Base-by-base conservation (phyloP, 805 yeast genomes). In the Metschnikowia kunwiensis region DNA sequence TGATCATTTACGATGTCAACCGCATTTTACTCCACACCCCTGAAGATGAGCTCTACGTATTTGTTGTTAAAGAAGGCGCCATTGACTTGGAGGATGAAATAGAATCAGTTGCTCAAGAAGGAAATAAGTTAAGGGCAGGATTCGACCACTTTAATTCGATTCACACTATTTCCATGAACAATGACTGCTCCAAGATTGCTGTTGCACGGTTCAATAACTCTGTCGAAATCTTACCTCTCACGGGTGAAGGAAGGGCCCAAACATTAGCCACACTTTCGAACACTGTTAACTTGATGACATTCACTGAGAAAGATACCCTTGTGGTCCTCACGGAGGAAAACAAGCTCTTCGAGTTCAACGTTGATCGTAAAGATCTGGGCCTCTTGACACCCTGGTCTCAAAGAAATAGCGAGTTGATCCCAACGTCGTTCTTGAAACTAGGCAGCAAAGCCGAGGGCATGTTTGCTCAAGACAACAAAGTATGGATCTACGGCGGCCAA, bases 401-500 rank as follows among this genome's bases (percentile, higher is more conserved):
- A 44, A 64, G 73, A 34, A 87, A 87, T 58, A 74, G 86, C 12
- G 93, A 84, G 34, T 70, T 75, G 38, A 60, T 88, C 46, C 97
- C 97, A 2, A 66, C 66, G 24, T 77, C 78, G 43, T 79, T 83
- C 43, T 54, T 70, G 12, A 43, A 39, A 29, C 64, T 75, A 35
- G 74, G 73, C 12, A 91, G 84, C 39, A 79, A 82, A 49, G 80
- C 94, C 37, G 71, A 76, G 41, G 96, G 95, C 17, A 58, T 85
- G 9, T 86, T 84, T 53, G 53, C 57, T 11, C 78, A 77, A 34
- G 58, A 57, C 7, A 51, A 63, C 22, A 69, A 76, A 38, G 63
- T 83, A 11, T 91, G 96, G 96, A 61, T 87, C n/a, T 88, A 86
- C 76, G 95, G 96, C 1, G 71, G 84, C 14, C 75, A 75, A 34